Base-by-base conservation (phyloP, 306 rosid species). In the Astragalus membranaceus region DNA sequence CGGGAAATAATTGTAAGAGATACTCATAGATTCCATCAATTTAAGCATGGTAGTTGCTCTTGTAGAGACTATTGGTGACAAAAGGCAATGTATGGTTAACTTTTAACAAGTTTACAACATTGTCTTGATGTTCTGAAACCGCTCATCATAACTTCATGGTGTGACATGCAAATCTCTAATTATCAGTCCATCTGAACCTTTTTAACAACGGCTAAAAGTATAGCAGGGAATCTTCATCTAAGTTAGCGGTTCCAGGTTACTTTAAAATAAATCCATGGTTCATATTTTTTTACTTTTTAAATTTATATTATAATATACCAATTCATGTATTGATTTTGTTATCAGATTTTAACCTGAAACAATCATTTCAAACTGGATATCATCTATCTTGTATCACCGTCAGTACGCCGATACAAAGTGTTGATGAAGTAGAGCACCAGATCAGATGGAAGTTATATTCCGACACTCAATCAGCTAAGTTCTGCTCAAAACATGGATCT, bases 21-120 rank as follows among this genome's bases (percentile, higher is more conserved):
- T 58, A 80, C 75, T 64, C 83, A 82, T 76, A 80, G 92, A 59
- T 89, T 86, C 78, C 96, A 88, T 79, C 89, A 75, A 74, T 92
- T 87, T 65, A 88, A 72, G 78, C 71, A 85, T 2, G 92, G 95
- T 2, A 35, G 49, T 67, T 89, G 95, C 77, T 84, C 96, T 60
- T 92, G 89, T 70, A 84, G 89, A 81, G 89, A 92, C 81, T 85
- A 79, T 81, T 92, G 92, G 96, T 89, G 82, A 92, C 53, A 17
- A 65, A 41, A 70, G 54, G 5, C 54, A 76, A 39, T 8, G 15
- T 66, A 30, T 33, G 13, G 15, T 57, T 41, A 29, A 46, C 44
- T 7, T 8, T 8, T 6, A 39, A 7, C 16, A 44, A 64, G 41
- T 68, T 75, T 43, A 54, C 30, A 68, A 42, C 48, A 16, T 46